A percentile compares a stretch with the other conserved stretches of the same genome.
phyloP scores from a whole-genome alignment of 495 filamentous ascomycete species.

The Patellaria atrata region DNA sequence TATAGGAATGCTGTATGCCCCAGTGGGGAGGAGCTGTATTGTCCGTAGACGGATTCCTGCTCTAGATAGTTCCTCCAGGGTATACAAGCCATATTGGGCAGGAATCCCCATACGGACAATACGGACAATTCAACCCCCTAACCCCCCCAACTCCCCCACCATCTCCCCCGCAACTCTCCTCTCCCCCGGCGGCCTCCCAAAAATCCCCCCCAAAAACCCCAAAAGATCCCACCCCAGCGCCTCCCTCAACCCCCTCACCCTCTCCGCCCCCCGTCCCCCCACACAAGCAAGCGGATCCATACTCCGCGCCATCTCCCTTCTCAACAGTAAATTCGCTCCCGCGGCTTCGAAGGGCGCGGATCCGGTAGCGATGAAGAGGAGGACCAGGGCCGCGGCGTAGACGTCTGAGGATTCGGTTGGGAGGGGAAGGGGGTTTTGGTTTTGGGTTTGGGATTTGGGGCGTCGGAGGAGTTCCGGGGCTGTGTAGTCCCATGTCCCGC shows the following conservation, averaged over 20 bases:
- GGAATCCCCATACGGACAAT: too few relatives aligned
- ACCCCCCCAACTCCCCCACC: constrained; percentile 8
- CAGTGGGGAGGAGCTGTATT: too few relatives aligned
- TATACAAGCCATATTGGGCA: too few relatives aligned
- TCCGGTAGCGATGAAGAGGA: constrained; percentile 42
- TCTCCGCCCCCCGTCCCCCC: constrained; percentile 7
- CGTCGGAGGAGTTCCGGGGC: constrained; percentile 37
- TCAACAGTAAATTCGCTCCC: constrained; percentile 9
- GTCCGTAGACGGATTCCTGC: too few relatives aligned
- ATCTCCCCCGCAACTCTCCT: constrained; percentile 7
- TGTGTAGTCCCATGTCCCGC: constrained; percentile 43
- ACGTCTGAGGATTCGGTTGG: constrained; percentile 33
- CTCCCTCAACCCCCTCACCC: constrained; percentile 4
- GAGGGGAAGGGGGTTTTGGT: constrained; percentile 7
- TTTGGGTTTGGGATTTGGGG: constrained; percentile 12
- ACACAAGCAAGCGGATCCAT: constrained; percentile 7
- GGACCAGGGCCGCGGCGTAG: constrained; percentile 42
- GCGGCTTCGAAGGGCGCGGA: constrained; percentile 38
- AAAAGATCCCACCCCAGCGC: constrained; percentile 8
- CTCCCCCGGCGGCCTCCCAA: constrained; percentile 3
- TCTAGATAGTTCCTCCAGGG: too few relatives aligned
- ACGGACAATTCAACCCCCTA: not conserved
- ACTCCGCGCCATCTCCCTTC: constrained; percentile 10
- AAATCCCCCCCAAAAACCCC: constrained; percentile 7
- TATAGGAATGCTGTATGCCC: too few relatives aligned